These are phyloP conservation scores for Brasilioporus rufonigricans DNA, from an alignment of 768 basidiomycete genomes.

Conservation along the genomic window DNA sequence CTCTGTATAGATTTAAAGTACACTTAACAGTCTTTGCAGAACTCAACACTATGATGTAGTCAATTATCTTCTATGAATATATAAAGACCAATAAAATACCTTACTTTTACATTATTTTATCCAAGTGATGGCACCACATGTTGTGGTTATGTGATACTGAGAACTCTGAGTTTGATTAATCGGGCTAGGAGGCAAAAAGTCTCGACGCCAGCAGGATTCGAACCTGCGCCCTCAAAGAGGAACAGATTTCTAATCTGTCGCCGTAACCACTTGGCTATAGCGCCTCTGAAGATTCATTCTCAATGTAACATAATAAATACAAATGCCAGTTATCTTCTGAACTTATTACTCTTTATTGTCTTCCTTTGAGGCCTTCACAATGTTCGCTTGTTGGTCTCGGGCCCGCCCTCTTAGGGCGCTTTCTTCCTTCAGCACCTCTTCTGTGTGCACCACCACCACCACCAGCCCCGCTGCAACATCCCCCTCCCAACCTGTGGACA, in stretches of 20 bases:
- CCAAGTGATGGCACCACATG: too few relatives aligned
- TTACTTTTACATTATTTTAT: too few relatives aligned
- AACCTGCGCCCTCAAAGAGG: slow-evolving; percentile 41
- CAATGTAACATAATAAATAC: not conserved
- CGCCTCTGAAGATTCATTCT: slow-evolving; percentile 36
- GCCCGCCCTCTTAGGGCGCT: not conserved
- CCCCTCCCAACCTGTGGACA: not conserved
- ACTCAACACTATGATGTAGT: too few relatives aligned
- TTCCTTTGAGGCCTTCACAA: not conserved
- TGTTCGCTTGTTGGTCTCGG: slow-evolving; percentile 21
- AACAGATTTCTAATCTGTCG: slow-evolving; percentile 67
- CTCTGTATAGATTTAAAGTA: too few relatives aligned
- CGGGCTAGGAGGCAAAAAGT: too few relatives aligned
- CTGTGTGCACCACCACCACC: not conserved
- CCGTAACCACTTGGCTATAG: slow-evolving; percentile 81
- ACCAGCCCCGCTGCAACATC: not conserved
- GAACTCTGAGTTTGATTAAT: too few relatives aligned
- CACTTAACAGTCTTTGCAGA: too few relatives aligned
- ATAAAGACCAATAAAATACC: too few relatives aligned
- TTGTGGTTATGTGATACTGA: too few relatives aligned
- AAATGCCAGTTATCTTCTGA: not conserved
- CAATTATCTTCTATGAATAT: too few relatives aligned
- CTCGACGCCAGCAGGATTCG: slow-evolving; percentile 43
- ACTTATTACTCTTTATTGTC: not conserved
- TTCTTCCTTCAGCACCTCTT: not conserved